Evolutionary conservation across 352 stramenopile species (phyloP), one percentile per base, ranked within the genome.

Genomic region (Phytophthora palmivora): DNA sequence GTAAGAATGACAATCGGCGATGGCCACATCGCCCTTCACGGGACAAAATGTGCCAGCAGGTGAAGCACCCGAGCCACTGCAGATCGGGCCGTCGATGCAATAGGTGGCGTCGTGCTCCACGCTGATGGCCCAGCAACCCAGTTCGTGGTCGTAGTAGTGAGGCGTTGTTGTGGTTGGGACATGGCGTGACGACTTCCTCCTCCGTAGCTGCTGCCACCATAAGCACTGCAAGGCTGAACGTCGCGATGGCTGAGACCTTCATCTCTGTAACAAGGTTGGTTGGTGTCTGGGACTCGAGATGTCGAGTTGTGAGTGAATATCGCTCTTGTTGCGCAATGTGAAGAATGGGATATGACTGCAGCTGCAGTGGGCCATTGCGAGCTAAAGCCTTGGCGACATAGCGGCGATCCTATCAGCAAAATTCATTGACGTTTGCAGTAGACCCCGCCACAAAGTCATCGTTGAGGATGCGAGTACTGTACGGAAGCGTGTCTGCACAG

Each of bases 1-100:
- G 53, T 72, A 76, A 30, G 68, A 70, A 41, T 80, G 59, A 54
- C 83, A 92, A 52, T 88, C 74, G 2, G 46, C 61, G 22, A 78
- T 67, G 39, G 77, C 77, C 12, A 72, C 58, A 41, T 83, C 74
- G 8, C 68, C 70, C 46, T 77, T 71, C 9, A 76, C 58, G 15
- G 77, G 76, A 34, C 76, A 86, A 4, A 67, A 48, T 16, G 26
- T 53, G 22, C 77, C 77, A 7, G 67, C 50, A 10, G 74, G 55
- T 15, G 47, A 49, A 2, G 19, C 34, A 1, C 67, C 67, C 19
- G 39, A 64, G 41, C 70, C 74, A 18, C 56, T 71, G 54, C 71
- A 83, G 49, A 83, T 74, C 2, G 67, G 71, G 0, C 74, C 71
- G 33, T 56, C 43, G 18, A 83, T 79, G 56, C 74, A 83, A 53